These are phyloP conservation scores for Penicillium hesseltinei DNA, from an alignment of 2,329 filamentous ascomycete species.

Conservation along the genomic window DNA sequence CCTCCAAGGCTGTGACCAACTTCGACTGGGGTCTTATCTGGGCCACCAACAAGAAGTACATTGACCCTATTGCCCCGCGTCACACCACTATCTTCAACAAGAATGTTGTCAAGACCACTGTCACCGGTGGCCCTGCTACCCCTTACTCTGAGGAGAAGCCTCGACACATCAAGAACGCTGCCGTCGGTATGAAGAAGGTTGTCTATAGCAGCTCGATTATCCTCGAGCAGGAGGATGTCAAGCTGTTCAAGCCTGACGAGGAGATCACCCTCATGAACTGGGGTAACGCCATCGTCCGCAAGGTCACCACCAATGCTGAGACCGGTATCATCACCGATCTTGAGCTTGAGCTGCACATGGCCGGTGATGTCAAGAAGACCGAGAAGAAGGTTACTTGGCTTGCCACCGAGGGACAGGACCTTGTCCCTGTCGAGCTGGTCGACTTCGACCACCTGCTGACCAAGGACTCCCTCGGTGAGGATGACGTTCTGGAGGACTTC, in stretches of 20 bases:
- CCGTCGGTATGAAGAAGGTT: slow-evolving; percentile 82
- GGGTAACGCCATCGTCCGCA: slow-evolving; percentile 62
- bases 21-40: slow-evolving; percentile 52
- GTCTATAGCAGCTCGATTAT: slow-evolving; percentile 71
- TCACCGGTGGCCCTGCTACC: slow-evolving; percentile 64
- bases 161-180: slow-evolving; percentile 84
- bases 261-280: slow-evolving; percentile 96
- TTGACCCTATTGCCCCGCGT: slow-evolving; percentile 72
- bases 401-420: slow-evolving; percentile 68
- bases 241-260: slow-evolving; percentile 76
- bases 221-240: slow-evolving; percentile 83
- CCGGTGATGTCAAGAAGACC: slow-evolving; percentile 91
- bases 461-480: slow-evolving; percentile 89
- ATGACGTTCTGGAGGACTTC: slow-evolving; percentile 81
- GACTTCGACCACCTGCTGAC: slow-evolving; percentile 95
- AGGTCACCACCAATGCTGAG: slow-evolving; percentile 49
- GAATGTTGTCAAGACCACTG: slow-evolving; percentile 66
- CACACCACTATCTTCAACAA: slow-evolving; percentile 71
- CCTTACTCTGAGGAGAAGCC: slow-evolving; percentile 72
- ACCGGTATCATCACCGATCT: slow-evolving; percentile 64
- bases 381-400: slow-evolving; percentile 98
- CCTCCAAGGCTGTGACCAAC: slow-evolving; percentile 49
- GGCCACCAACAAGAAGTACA: slow-evolving; percentile 72
- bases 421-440: slow-evolving; percentile 80
- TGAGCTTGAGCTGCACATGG: slow-evolving; percentile 82